Evolutionary conservation across 768 basidiomycete species (phyloP).

Genomic region (Aureoboletus auriporus): DNA sequence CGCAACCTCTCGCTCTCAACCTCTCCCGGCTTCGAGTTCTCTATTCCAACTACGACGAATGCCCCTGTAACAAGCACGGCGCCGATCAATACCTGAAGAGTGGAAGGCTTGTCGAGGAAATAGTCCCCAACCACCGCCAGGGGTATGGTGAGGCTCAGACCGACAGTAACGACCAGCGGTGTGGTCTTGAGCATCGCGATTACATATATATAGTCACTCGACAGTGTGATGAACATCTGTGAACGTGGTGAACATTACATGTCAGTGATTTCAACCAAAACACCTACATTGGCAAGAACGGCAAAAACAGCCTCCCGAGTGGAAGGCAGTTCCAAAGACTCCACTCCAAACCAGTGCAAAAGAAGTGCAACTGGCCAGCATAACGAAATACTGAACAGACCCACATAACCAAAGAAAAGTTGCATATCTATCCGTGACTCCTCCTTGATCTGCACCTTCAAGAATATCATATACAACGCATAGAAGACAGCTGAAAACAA

Average conservation of each 20-base stretch:
- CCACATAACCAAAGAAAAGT: slow-evolving; percentile 92
- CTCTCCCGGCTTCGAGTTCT: slow-evolving; percentile 44
- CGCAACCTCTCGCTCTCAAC: slow-evolving; percentile 2
- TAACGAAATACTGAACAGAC: slow-evolving; percentile 73
- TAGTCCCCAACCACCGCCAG: slow-evolving; percentile 83
- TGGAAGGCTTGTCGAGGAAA: slow-evolving; percentile 54
- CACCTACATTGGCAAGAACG: slow-evolving; percentile 53
- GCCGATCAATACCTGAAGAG: slow-evolving; percentile 62
- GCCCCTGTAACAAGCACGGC: slow-evolving; percentile 71
- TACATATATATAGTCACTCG: slow-evolving; percentile 83
- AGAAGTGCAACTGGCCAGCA: slow-evolving; percentile 77
- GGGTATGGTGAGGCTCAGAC: slow-evolving; percentile 91
- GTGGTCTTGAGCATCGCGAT: slow-evolving; percentile 96
- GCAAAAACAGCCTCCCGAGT: slow-evolving; percentile 45
- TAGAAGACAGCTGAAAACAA: slow-evolving; percentile 86
- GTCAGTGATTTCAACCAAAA: not conserved
- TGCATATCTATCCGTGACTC: slow-evolving; percentile 91
- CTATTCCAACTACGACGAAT: slow-evolving; percentile 71
- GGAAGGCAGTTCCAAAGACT: slow-evolving; percentile 69
- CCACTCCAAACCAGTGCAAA: slow-evolving; percentile 68
- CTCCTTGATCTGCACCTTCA: slow-evolving; percentile 80
- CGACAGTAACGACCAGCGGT: slow-evolving; percentile 88
- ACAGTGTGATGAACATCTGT: slow-evolving; percentile 80
- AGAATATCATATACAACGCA: slow-evolving; percentile 80
- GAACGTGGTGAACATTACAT: not conserved